Evolutionary conservation across 2,329 filamentous ascomycete species (phyloP).

Genomic region (Sordariomycetes sp.): DNA sequence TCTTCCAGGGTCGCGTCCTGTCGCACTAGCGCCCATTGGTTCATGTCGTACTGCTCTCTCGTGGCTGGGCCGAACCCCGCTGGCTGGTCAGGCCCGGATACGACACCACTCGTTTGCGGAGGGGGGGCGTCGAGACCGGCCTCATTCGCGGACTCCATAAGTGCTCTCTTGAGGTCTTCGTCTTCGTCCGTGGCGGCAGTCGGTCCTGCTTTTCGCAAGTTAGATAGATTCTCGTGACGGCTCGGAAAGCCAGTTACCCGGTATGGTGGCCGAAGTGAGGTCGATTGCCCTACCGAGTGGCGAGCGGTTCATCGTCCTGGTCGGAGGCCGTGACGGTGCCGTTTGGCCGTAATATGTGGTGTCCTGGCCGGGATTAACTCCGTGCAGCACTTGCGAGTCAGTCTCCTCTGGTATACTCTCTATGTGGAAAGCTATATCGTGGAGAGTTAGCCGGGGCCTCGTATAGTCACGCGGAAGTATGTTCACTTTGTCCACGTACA

Average conservation of each 20-base stretch:
- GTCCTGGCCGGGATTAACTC: constrained; percentile 23
- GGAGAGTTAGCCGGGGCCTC: not conserved
- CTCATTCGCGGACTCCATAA: constrained; percentile 43
- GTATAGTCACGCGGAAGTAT: not conserved
- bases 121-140: constrained; percentile 27
- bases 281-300: constrained; percentile 42
- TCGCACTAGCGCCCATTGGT: constrained; percentile 49
- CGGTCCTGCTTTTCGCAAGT: constrained; percentile 5
- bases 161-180: constrained; percentile 42
- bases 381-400: constrained; percentile 26
- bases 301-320: constrained; percentile 45
- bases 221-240: not conserved
- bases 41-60: constrained; percentile 40
- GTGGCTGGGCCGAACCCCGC: constrained; percentile 47
- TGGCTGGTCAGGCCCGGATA: constrained; percentile 13
- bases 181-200: constrained; percentile 30
- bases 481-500: not conserved
- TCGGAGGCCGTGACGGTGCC: constrained; percentile 52
- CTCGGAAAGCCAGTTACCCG: constrained; percentile 21
- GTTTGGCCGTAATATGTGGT: constrained; percentile 22
- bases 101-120: constrained; percentile 42
- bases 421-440: constrained; percentile 39
- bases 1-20: constrained; percentile 12
- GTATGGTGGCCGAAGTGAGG: constrained; percentile 28
- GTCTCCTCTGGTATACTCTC: constrained; percentile 34